phyloP scores from a whole-genome alignment of 2,329 filamentous ascomycete species.

The Diaporthe ilicicola region DNA sequence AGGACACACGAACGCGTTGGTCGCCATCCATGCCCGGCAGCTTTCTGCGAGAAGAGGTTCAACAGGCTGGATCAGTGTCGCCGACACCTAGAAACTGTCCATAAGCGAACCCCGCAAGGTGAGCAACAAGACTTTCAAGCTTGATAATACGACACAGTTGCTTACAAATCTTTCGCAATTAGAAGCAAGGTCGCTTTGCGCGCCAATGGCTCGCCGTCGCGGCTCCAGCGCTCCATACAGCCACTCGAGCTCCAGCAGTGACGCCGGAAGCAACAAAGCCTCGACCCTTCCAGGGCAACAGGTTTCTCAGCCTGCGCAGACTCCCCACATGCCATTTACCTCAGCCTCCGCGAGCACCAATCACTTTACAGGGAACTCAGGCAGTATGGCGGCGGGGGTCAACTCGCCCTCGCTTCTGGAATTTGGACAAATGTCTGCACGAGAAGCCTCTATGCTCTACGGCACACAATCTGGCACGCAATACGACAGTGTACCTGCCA shows the following conservation, averaged over 20 bases:
- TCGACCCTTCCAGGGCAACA: background rate
- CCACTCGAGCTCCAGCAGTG: conserved; percentile 1
- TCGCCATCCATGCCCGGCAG: conserved; percentile 53
- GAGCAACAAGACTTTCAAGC: conserved; percentile 35
- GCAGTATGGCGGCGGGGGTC: background rate
- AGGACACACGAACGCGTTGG: conserved; percentile 66
- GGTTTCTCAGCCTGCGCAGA: background rate
- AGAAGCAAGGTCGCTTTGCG: conserved; percentile 6
- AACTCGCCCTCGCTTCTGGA: background rate
- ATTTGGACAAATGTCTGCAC: conserved; percentile 2
- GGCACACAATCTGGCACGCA: background rate
- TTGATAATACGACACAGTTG: background rate
- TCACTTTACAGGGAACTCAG: background rate
- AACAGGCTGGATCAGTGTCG: conserved; percentile 68
- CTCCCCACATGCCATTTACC: background rate
- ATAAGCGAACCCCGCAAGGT: conserved; percentile 31
- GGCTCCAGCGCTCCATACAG: conserved; percentile 2
- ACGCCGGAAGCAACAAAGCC: background rate
- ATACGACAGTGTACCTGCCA: background rate
- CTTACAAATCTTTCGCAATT: background rate
- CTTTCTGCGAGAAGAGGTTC: conserved; percentile 63
- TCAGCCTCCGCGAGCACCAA: background rate
- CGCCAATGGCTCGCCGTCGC: background rate
- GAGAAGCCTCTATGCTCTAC: background rate
- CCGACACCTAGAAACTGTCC: conserved; percentile 54